Base-by-base conservation (phyloP, 2,329 filamentous ascomycete genomes). In the Fusarium nygamai region DNA sequence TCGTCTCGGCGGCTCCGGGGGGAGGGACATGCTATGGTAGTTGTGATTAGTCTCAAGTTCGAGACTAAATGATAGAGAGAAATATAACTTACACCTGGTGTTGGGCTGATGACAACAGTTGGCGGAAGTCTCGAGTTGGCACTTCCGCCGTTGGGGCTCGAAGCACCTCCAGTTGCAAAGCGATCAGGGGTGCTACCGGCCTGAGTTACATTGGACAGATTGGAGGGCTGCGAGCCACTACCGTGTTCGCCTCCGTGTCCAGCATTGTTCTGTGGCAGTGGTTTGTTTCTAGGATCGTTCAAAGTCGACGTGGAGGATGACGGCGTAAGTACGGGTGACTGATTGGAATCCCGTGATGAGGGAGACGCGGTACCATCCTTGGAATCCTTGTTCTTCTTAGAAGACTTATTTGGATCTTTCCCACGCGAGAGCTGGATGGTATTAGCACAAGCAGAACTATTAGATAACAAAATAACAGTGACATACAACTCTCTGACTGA, bases 401-500 rank as follows among this genome's bases (percentile, higher is more conserved):
- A 91, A 75, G 94, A 94, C 87, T 97, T 98, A 86, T 92, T 93
- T 78, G 92, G 89, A 82, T 90, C 93, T 88, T 97, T 97, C 81
- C 93, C 92, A 86, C 95, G 92, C 84, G 94, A 96, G 87, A 98
- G 94, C 94, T 98, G 89, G 33, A 43, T 58, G 44, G 20, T 4
- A 61, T 78, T 65, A 78, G 74, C 58, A 77, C 46, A 48, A 16
- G 8, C 29, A 11, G 20, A 24, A n/a, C 17, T 27, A 14, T 27
- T 29, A 34, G 29, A 51, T 22, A 27, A 50, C 13, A 50, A 61
- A 22, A 36, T 19, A 50, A 38, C n/a, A 60, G 33, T 31, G 36
- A 91, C 94, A 89, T 91, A 98, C 95, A 89, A 98, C 95, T 93
- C 94, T 94, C 89, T 97, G 94, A 86, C 95, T 93, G 86, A 98